Base-by-base conservation (phyloP, 805 yeast genomes). In the Candida peoriensis region DNA sequence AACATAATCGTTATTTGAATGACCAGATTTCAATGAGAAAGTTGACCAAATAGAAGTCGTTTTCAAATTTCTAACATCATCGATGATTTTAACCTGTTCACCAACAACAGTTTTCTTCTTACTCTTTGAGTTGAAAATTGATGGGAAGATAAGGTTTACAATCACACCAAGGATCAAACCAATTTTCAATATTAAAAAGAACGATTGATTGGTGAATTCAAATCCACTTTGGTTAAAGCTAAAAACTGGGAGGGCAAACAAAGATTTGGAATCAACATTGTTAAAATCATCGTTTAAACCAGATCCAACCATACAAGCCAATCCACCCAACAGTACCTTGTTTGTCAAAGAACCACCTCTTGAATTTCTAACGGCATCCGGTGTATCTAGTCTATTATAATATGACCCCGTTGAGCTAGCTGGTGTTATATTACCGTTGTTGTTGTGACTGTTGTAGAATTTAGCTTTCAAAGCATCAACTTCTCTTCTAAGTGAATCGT, bases 281-380 rank as follows among this genome's bases (percentile, higher is more conserved):
- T 59, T 61, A 32, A 67, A 61, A 30, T 76, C 81, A 34, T 73
- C 74, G 36, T 72, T 63, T 31, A 76, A 61, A 2, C 81, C 72
- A 3, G 81, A 69, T 19, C 85, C 85, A 60, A 77, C 67, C 48
- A 79, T 66, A 34, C 78, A 66, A 17, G 82, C 79, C 64, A 78
- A 63, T 15, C 84, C 81, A 12, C 85, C 86, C 41, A 80, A 50
- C 28, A 80, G 52, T 19, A 74, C 48, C 52, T 76, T 78, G 41
- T 68, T 71, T 9, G 68, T 49, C n/a, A 61, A 43, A 3, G 43
- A 41, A 25, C 36, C 24, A 17, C 41, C 40, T 19, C 47, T 42
- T 22, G 15, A 16, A 10, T 34, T 38, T 20, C 24, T 26, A 28
- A 27, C 17, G n/a, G 22, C 26, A 20, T 7, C 19, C 25, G 38